These are phyloP conservation scores for Schizonepeta tenuifolia DNA, from an alignment of 257 asterid genomes.

Conservation along the genomic window DNA sequence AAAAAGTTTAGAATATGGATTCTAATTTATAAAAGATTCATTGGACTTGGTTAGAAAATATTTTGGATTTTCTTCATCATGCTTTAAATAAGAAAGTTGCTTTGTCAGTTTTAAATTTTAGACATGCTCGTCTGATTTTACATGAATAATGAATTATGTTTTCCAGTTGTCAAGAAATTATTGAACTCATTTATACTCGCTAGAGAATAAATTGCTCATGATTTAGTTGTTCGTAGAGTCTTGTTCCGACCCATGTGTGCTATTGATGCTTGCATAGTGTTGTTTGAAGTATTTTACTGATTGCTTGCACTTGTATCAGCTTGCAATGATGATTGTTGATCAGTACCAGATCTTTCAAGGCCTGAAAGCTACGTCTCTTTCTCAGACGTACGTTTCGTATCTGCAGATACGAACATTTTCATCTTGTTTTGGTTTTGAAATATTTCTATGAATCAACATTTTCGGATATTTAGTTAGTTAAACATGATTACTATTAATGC, in stretches of 20 bases:
- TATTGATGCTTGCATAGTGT: conserved; percentile 26
- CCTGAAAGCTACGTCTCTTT: too few species aligned
- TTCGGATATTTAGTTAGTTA: conserved; percentile 2
- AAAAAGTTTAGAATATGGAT: neutral
- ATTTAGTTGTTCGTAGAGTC: too few species aligned
- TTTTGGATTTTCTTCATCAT: neutral
- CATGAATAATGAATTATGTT: conserved; percentile 29
- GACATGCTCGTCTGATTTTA: conserved; percentile 30
- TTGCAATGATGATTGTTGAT: conserved; percentile 83
- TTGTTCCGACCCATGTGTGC: too few species aligned
- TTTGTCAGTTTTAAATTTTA: neutral
- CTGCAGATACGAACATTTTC: conserved; percentile 15
- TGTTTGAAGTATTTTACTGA: conserved; percentile 33
- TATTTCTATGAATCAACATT: neutral
- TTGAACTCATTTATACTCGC: conserved; percentile 21
- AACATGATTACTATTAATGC: neutral
- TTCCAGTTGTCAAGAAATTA: conserved; percentile 12
- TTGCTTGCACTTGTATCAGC: conserved; percentile 60
- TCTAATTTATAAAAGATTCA: neutral
- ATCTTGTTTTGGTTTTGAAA: conserved; percentile 5
- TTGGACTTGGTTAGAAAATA: neutral
- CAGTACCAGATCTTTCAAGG: conserved; percentile 29
- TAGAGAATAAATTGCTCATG: conserved; percentile 5
- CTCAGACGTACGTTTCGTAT: conserved; percentile 1
- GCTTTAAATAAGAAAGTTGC: neutral